Base-by-base conservation (phyloP, 176 grass and related monocot species). In the Hordeum marinum region DNA sequence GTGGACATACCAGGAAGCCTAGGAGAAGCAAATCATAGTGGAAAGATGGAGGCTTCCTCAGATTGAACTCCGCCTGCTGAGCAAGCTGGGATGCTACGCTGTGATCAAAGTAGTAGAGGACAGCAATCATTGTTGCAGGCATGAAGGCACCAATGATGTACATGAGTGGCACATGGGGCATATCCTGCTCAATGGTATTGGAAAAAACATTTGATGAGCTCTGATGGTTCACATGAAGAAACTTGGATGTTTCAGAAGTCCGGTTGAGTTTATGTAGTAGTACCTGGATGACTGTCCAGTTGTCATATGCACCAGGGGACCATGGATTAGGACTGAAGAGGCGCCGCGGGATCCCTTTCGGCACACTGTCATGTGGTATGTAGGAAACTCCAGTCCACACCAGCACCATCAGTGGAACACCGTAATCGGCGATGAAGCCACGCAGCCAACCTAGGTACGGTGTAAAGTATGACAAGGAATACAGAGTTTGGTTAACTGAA, bases 91-190 rank as follows among this genome's bases (percentile, higher is more conserved):
- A 99, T 21, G 97, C 97, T 11, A 99, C 97, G 10, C 97, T 99
- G 78, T 99, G 97, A 87, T 99, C 97, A 9, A 99, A 99, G 64
- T 94, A 99, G 60, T 99, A 99, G 14, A 99, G 88, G 59, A 99
- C 97, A 77, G 97, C 90, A 66, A 99, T 99, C 97, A 99, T 96
- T 1, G 94, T 99, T 24, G 97, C 97, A n/a, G 97, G 97, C 82
- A 99, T 89, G 88, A 99, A 96, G 66, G 97, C 94, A 12, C 94
- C 97, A 26, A 99, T 39, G 41, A 99, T 99, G 87, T 99, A 99
- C 67, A 94, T 48, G 76, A 92, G 90, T 21, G 97, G 97, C 64
- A 99, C 91, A 78, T 96, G 82, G 41, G 87, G 27, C 97, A 99
- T 96, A 20, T 99, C 97, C 97, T 99, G 92, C 64, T 68, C 69